Conservation (phyloP, 2,329 filamentous ascomycete genomes). For the Verticillium tricorpus region DNA sequence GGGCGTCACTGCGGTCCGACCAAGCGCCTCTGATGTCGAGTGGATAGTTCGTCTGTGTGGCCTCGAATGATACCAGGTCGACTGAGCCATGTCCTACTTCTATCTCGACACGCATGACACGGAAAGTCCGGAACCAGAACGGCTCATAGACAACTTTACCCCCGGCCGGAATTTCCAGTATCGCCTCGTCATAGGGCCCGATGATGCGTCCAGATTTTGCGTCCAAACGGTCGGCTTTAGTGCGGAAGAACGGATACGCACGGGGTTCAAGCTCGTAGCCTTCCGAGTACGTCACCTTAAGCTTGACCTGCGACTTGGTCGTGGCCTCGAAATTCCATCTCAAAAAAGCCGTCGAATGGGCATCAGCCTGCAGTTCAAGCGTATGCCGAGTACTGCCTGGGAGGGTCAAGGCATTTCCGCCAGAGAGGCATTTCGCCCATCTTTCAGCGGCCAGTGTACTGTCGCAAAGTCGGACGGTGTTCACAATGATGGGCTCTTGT, state of each 20-base stretch:
- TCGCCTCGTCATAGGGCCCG: constrained; percentile 30
- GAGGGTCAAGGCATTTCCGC: constrained; percentile 7
- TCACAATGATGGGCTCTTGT: constrained; percentile 15
- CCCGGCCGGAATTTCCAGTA: constrained; percentile 16
- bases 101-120: not conserved
- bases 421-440: constrained; percentile 13
- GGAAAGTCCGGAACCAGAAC: not conserved
- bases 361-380: constrained; percentile 19
- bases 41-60: not conserved
- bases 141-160: not conserved
- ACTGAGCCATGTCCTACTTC: not conserved
- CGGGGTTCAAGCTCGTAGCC: constrained; percentile 27
- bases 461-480: constrained; percentile 17
- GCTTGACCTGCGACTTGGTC: constrained; percentile 1
- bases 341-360: constrained; percentile 22
- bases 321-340: constrained; percentile 11
- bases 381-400: constrained; percentile 12
- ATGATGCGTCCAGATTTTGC: constrained; percentile 23
- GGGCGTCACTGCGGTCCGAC: not conserved
- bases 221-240: constrained; percentile 30
- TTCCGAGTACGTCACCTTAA: constrained; percentile 25
- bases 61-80: not conserved
- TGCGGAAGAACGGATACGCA: constrained; percentile 32
- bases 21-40: not conserved
- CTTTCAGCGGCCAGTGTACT: constrained; percentile 2